Evolutionary conservation across 176 grass and related monocot genomes (phyloP).

Genomic region (Cymbopogon citratus): DNA sequence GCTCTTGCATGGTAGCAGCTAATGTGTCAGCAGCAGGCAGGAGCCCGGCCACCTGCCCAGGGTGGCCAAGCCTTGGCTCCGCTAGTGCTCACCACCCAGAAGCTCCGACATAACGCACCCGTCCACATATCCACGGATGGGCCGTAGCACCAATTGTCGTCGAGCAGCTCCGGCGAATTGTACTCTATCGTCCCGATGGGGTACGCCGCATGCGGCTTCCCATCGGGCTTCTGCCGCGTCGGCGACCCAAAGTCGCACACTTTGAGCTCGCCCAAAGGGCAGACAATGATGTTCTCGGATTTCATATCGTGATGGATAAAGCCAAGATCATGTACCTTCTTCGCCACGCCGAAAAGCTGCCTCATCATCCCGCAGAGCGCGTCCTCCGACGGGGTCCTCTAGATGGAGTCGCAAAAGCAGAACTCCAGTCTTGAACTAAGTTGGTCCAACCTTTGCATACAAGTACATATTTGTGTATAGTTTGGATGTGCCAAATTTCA

Average conservation of each 20-base stretch:
- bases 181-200: background rate
- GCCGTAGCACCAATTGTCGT: background rate
- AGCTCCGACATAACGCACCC: slow-evolving; percentile 1
- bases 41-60: no score
- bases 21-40: no score
- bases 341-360: background rate
- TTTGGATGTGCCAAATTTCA: no score
- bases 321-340: background rate
- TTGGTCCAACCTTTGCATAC: no score
- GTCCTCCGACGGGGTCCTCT: background rate
- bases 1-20: no score
- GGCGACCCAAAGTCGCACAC: background rate
- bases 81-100: background rate
- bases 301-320: slow-evolving; percentile 47
- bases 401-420: background rate
- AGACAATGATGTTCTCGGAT: slow-evolving; percentile 38
- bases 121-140: background rate
- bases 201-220: background rate
- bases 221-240: background rate
- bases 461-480: no score
- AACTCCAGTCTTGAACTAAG: no score
- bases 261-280: slow-evolving; percentile 4
- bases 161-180: background rate
- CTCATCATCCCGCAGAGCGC: background rate
- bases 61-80: no score